Base-by-base conservation (phyloP, 495 filamentous ascomycete species). In the Penicillium riverlandense region DNA sequence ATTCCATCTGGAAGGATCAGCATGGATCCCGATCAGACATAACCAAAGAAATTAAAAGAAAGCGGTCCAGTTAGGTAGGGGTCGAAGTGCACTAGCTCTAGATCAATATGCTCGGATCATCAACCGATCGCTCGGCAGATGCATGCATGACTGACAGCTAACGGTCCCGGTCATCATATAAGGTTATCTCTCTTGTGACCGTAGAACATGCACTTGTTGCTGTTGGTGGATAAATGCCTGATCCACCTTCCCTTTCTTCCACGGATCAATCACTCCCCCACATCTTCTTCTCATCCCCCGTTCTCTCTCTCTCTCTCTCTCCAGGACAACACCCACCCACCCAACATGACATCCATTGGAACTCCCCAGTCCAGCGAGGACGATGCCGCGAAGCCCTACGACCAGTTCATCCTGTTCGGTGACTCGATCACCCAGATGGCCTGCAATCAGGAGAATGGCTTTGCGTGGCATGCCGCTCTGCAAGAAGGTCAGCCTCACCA, bases 381-480 rank as follows among this genome's bases (percentile, higher is more conserved):
- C 34, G 45, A 46, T 37, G 42, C 47, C 14, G 61, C 55, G 51
- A 50, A 59, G 47, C 69, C 71, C n/a, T 76, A 76, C 47, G 78
- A 80, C 44, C 86, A 90, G 55, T 77, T 91, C 54, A 68, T 91
- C 35, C 77, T 91, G 14, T 88, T 94, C 54, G 88, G 88, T 28
- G 88, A 94, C 57, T 89, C 85, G 27, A 79, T 94, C 51, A 82
- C 85, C 15, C 78, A 94, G 54, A 63, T 69, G 31, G 75, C 78
- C 34, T 72, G 69, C 44, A 69, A 72, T 40, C 67, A 80, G 48
- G 57, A 74, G 4, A 54, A 74, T 43, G 85, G 82, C 22, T 90
- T 88, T 60, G 82, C 74, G 8, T 84, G 91, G 47, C 77, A 78
- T 48, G 74, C 84, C 32, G 83, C 78, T 28, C 66, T 96, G 10